Percentiles rank a stretch among this genome's conserved stretches.
Evolutionary conservation across 768 basidiomycete species (phyloP).

Genomic region (Pleurotus tuber-regium): DNA sequence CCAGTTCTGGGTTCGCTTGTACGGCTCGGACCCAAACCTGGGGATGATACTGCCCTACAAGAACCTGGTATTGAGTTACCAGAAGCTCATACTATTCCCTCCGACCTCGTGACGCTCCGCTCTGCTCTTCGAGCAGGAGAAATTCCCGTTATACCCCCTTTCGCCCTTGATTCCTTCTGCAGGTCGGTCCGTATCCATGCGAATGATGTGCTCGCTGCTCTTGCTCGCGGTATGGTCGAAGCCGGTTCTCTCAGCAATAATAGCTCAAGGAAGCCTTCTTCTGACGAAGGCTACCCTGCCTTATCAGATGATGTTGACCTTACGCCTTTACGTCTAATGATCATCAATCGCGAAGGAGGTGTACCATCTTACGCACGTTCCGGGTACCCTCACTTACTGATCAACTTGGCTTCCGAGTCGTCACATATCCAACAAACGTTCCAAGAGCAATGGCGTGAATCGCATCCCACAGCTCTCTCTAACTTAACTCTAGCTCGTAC

Average conservation of each 20-base stretch:
- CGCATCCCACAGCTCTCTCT: conserved; percentile 81
- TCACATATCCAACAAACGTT: conserved; percentile 86
- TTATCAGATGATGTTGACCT: conserved; percentile 66
- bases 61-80: conserved; percentile 42
- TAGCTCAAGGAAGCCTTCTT: conserved; percentile 24
- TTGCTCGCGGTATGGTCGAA: conserved; percentile 84
- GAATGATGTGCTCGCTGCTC: conserved; percentile 84
- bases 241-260: conserved; percentile 32
- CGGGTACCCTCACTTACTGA: conserved; percentile 91
- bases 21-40: conserved; percentile 75
- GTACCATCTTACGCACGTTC: conserved; percentile 96
- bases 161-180: conserved; percentile 89
- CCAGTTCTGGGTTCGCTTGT: conserved; percentile 88
- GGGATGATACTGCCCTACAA: conserved; percentile 28
- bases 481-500: conserved; percentile 84
- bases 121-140: conserved; percentile 91
- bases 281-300: conserved; percentile 32
- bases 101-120: conserved; percentile 80
- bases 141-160: conserved; percentile 92
- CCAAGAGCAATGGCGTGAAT: conserved; percentile 65
- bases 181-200: conserved; percentile 82
- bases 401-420: conserved; percentile 90
- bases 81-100: conserved; percentile 77
- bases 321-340: conserved; percentile 93
- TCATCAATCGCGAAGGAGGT: conserved; percentile 95